Evolutionary conservation across 352 stramenopile species (phyloP), one percentile per base, ranked within the genome.

Genomic region (Phytophthora citricola): DNA sequence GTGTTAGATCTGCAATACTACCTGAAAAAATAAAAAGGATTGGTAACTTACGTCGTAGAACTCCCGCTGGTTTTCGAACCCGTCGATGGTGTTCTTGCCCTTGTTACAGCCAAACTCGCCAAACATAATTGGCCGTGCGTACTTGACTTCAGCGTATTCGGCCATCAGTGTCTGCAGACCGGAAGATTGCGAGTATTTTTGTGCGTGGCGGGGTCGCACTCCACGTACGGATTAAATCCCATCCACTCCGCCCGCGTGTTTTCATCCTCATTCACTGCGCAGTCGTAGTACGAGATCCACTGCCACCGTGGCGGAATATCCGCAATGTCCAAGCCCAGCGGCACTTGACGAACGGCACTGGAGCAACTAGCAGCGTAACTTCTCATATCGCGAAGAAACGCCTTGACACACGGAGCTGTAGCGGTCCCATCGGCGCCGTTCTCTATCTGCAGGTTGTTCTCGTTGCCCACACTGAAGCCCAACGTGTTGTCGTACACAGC

Each of bases 41-140:
- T 36, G 31, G 17, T 2, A 12, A 57, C 75, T 54, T 71, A 81
- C 79, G 27, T 92, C 81, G 38, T 78, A 79, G 51, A 91, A 92
- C 12, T 54, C 62, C 44, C 84, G 86, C 71, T 93, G 83, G 46
- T 84, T 86, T 47, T 88, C 76, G 54, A 69, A 93, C 15, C 78
- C 81, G n/a, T 92, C 75, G 44, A 94, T 67, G 1, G 86, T 93
- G 58, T 91, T 89, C 1, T 34, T 54, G 22, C 83, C 82, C 11
- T 76, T 71, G 68, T 90, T 91, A 63, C 83, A 94, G 24, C 83
- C 86, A 63, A 87, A 94, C 67, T 94, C 86, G 40, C 80, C 79
- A 53, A 92, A 88, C 71, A 94, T 87, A 46, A 92, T 61, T 6
- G 81, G 80, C 0, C 74, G 77, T 36, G 78, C 71, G 58, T 89